Conservation (phyloP, 495 filamentous ascomycete species). For the Penicillium arizonense region DNA sequence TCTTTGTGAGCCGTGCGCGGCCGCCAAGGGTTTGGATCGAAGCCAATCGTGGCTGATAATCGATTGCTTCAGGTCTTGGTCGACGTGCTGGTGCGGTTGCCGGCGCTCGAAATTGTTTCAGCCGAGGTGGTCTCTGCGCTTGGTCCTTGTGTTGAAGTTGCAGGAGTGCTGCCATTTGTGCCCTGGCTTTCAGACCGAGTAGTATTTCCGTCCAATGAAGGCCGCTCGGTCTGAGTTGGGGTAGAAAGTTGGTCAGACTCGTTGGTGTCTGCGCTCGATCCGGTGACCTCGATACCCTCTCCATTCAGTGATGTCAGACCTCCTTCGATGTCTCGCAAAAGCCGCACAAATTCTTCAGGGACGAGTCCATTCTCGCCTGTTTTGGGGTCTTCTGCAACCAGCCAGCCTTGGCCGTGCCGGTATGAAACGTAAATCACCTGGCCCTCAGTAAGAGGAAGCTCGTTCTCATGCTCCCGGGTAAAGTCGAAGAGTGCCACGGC, state of each 20-base stretch:
- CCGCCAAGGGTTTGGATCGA: conserved; percentile 9
- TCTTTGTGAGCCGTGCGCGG: conserved; percentile 4
- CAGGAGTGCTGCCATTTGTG: conserved; percentile 12
- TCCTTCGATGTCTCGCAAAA: conserved; percentile 87
- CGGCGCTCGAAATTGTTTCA: background rate
- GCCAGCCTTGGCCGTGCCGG: conserved; percentile 92
- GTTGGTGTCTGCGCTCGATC: conserved; percentile 27
- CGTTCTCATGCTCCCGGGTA: conserved; percentile 91
- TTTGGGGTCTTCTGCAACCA: conserved; percentile 94
- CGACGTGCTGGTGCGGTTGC: conserved; percentile 13
- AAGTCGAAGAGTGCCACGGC: conserved; percentile 96
- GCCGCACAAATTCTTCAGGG: conserved; percentile 92
- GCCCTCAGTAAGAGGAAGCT: conserved; percentile 87
- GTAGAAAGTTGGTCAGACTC: conserved; percentile 33
- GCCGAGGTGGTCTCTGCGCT: conserved; percentile 5
- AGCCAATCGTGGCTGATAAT: conserved; percentile 5
- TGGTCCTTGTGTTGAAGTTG: background rate
- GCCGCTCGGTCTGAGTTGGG: conserved; percentile 25
- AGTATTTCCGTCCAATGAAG: background rate
- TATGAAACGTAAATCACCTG: conserved; percentile 97
- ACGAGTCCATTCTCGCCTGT: conserved; percentile 87
- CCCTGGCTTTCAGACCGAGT: background rate
- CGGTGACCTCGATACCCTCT: conserved; percentile 30
- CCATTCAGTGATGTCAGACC: conserved; percentile 51
- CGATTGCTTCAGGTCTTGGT: conserved; percentile 16